These are phyloP conservation scores for Penicillium dipodomyicola DNA, from an alignment of 495 filamentous ascomycete genomes.

Conservation along the genomic window DNA sequence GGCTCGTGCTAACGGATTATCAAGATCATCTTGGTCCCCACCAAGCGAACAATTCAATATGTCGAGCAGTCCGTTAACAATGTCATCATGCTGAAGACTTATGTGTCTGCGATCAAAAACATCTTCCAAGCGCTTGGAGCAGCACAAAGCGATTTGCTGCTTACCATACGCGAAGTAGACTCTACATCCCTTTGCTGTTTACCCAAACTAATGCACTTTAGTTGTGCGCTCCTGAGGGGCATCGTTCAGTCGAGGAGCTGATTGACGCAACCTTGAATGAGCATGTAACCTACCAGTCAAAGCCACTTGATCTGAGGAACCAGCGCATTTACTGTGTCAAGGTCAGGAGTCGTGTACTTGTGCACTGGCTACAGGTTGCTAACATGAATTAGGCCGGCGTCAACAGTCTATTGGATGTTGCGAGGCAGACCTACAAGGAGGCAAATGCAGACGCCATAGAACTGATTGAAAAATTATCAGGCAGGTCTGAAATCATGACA, in stretches of 20 bases:
- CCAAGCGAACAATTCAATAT: constrained; percentile 60
- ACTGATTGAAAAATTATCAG: constrained; percentile 62
- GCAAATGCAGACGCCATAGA: constrained; percentile 71
- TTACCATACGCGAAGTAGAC: constrained; percentile 61
- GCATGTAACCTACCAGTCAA: constrained; percentile 72
- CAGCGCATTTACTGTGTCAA: constrained; percentile 92
- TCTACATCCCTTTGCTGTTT: background rate
- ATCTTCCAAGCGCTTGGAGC: constrained; percentile 66
- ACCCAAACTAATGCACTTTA: constrained; percentile 24
- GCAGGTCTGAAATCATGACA: constrained; percentile 32
- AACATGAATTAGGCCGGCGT: constrained; percentile 63
- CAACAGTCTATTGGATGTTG: constrained; percentile 83
- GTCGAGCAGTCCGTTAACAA: constrained; percentile 81
- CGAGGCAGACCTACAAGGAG: constrained; percentile 83
- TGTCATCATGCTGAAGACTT: constrained; percentile 83
- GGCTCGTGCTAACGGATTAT: constrained; percentile 24
- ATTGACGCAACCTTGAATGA: constrained; percentile 77
- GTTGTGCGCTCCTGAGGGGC: constrained; percentile 62
- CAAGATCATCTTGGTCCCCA: constrained; percentile 66
- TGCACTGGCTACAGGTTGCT: background rate
- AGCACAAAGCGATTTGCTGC: constrained; percentile 63
- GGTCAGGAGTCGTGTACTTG: constrained; percentile 38
- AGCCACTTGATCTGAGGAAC: constrained; percentile 82
- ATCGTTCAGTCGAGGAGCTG: constrained; percentile 56
- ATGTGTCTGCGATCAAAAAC: constrained; percentile 62